Percentiles rank a stretch among this genome's conserved stretches.
phyloP scores from a whole-genome alignment of 768 basidiomycete genomes.

The Phaeolepiota aurea region DNA sequence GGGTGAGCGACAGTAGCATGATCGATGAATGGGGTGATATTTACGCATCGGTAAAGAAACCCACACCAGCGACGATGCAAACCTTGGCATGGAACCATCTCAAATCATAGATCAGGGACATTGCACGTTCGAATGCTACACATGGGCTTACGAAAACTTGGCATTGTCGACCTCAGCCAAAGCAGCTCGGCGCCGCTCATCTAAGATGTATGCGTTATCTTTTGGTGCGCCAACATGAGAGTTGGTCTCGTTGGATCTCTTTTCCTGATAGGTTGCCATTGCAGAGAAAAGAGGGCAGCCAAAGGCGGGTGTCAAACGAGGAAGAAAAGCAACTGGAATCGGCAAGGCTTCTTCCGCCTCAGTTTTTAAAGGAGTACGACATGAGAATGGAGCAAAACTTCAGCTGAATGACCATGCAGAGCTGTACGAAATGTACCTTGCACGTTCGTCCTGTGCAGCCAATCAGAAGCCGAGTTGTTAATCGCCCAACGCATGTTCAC shows the following conservation, averaged over 20 bases:
- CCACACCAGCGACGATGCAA: constrained; percentile 64
- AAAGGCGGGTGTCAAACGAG: neutral
- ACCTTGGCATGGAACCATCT: constrained; percentile 86
- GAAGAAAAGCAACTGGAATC: neutral
- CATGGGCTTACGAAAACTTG: constrained; percentile 51
- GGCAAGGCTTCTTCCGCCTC: neutral
- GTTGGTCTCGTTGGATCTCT: constrained; percentile 8
- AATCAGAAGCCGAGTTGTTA: constrained; percentile 17
- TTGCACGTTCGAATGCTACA: constrained; percentile 16
- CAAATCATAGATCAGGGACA: constrained; percentile 1
- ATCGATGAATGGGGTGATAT: constrained; percentile 11
- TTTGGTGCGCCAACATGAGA: constrained; percentile 23
- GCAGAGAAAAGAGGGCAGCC: neutral
- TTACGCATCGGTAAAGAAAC: constrained; percentile 86
- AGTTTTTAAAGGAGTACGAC: neutral
- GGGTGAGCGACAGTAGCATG: neutral
- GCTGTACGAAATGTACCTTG: constrained; percentile 5
- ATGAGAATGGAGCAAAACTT: neutral
- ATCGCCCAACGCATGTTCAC: neutral
- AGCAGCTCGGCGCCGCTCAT: constrained; percentile 71
- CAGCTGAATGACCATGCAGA: neutral
- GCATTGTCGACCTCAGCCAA: constrained; percentile 86
- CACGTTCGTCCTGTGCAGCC: constrained; percentile 24
- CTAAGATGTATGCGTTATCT: constrained; percentile 33
- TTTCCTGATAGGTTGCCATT: neutral